phyloP scores from a whole-genome alignment of 2,329 filamentous ascomycete species.

The Ascochyta rabiei region DNA sequence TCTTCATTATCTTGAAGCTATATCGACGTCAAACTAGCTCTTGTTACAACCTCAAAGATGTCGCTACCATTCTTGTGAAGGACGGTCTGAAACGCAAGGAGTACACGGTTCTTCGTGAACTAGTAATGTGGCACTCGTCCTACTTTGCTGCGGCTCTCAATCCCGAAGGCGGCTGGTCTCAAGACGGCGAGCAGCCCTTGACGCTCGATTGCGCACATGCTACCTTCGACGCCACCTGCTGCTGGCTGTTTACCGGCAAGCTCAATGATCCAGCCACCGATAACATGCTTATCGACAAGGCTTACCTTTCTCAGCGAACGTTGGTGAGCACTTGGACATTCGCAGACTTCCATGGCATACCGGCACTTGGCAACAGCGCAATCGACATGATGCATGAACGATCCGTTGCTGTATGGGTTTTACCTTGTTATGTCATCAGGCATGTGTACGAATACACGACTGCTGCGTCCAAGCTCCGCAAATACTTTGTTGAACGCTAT shows the following conservation, averaged over 20 bases:
- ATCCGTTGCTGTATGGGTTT: background rate
- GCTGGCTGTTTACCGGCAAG: background rate
- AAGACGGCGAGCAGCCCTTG: background rate
- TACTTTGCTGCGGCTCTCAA: background rate
- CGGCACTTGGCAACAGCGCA: background rate
- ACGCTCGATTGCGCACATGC: background rate
- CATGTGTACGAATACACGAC: background rate
- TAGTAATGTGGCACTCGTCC: background rate
- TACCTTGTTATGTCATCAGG: background rate
- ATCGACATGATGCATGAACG: background rate
- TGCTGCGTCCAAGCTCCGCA: background rate
- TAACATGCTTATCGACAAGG: background rate
- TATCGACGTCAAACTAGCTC: too few species aligned
- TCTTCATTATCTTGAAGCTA: too few species aligned
- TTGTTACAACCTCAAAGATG: background rate
- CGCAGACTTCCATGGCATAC: background rate
- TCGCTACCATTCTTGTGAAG: background rate
- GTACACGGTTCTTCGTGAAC: background rate
- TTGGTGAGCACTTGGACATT: background rate
- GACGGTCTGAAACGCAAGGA: background rate
- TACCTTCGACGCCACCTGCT: background rate
- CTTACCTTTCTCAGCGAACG: background rate
- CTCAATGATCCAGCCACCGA: background rate
- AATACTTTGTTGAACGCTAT: background rate
- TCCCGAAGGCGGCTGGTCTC: background rate